Conservation (phyloP, 768 basidiomycete species). For the Termitomyces bulborhizus region DNA sequence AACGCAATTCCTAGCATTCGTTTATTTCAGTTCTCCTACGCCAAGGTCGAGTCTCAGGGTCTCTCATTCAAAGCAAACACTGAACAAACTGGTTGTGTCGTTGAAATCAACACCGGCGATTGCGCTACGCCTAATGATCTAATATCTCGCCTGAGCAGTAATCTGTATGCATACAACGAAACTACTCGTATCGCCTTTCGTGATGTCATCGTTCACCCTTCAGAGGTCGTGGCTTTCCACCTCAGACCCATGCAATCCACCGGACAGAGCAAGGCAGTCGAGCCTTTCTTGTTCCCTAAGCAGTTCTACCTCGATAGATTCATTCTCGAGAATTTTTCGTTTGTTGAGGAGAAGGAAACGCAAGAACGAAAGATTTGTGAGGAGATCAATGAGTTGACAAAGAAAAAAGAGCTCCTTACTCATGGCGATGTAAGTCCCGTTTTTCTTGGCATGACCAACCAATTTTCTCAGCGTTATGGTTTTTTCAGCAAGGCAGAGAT, state of each 20-base stretch:
- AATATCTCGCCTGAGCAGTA: slow-evolving; percentile 45
- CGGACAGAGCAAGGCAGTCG: slow-evolving; percentile 20
- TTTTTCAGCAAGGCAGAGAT: slow-evolving; percentile 47
- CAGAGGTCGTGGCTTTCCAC: slow-evolving; percentile 59
- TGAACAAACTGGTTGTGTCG: slow-evolving; percentile 36
- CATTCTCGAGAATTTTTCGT: slow-evolving; percentile 47
- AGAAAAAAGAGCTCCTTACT: slow-evolving; percentile 41
- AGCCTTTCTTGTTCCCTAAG: slow-evolving; percentile 56
- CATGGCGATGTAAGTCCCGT: slow-evolving; percentile 45
- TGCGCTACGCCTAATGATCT: slow-evolving; percentile 45
- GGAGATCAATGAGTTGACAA: slow-evolving; percentile 41
- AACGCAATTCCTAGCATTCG: slow-evolving; percentile 19
- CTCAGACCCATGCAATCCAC: slow-evolving; percentile 18
- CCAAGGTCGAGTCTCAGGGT: slow-evolving; percentile 31
- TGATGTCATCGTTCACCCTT: slow-evolving; percentile 56
- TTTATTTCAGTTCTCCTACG: slow-evolving; percentile 54
- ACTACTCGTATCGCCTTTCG: slow-evolving; percentile 26
- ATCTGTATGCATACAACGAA: slow-evolving; percentile 27
- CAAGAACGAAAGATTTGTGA: slow-evolving; percentile 34
- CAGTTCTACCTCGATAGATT: slow-evolving; percentile 71
- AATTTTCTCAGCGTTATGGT: neutral
- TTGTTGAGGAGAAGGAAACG: slow-evolving; percentile 30
- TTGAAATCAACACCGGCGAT: slow-evolving; percentile 44
- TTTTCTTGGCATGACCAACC: neutral
- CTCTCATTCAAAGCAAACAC: slow-evolving; percentile 14